Percentiles rank a stretch among this genome's conserved stretches.
Conservation (phyloP, 2,329 filamentous ascomycete species). For the Epicoccum nigrum region DNA sequence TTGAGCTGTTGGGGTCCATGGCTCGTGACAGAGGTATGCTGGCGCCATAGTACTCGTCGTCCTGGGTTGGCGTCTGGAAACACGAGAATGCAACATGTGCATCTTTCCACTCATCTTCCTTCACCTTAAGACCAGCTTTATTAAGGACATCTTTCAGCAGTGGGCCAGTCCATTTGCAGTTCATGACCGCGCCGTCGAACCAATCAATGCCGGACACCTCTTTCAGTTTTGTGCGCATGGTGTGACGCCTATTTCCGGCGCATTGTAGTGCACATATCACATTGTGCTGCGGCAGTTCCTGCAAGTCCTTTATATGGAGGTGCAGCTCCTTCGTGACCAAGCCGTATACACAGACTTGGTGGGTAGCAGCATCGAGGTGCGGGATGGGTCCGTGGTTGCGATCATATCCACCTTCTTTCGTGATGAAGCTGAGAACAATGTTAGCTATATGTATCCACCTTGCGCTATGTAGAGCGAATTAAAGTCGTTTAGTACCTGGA, state of each 20-base stretch:
- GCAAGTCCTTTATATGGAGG: constrained; percentile 56
- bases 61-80: constrained; percentile 58
- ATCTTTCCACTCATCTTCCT: constrained; percentile 34
- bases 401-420: constrained; percentile 58
- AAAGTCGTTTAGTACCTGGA: constrained; percentile 42
- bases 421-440: constrained; percentile 53
- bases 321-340: constrained; percentile 52
- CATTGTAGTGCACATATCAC: constrained; percentile 65
- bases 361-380: constrained; percentile 50
- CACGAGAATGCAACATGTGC: constrained; percentile 64
- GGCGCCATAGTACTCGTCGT: constrained; percentile 65
- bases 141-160: constrained; percentile 59
- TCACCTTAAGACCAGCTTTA: constrained; percentile 51
- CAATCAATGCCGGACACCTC: constrained; percentile 67
- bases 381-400: constrained; percentile 63
- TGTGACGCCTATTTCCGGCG: constrained; percentile 65
- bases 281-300: constrained; percentile 58
- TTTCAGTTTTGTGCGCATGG: constrained; percentile 64
- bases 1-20: constrained; percentile 25
- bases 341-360: constrained; percentile 58
- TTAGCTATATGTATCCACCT: background rate
- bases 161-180: constrained; percentile 61
- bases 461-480: background rate
- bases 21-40: constrained; percentile 53
- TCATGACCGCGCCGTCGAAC: constrained; percentile 66